Evolutionary conservation across 352 stramenopile species (phyloP).

Genomic region (Pythium coloratum): DNA sequence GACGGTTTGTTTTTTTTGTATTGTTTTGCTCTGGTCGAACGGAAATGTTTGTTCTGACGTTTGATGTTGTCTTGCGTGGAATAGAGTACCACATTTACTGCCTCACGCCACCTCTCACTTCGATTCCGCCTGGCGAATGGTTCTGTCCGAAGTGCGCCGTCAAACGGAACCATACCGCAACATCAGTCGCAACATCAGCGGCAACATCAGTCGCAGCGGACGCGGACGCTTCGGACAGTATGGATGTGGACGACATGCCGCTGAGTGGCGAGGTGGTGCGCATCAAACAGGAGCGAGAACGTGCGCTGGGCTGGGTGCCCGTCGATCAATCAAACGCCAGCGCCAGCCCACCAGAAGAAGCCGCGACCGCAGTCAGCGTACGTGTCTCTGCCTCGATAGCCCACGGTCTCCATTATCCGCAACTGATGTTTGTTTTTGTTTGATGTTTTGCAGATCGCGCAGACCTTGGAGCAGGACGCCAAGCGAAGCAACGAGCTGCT

Average conservation of each 20-base stretch:
- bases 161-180: neutral
- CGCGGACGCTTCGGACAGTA: constrained; percentile 2
- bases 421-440: too few relatives aligned
- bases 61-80: neutral
- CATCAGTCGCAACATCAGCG: neutral
- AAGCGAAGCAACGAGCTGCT: constrained; percentile 54
- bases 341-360: neutral
- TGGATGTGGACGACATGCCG: constrained; percentile 21
- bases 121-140: constrained; percentile 52
- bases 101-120: constrained; percentile 43
- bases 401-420: too few relatives aligned
- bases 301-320: neutral
- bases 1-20: constrained; percentile 24
- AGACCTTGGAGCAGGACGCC: constrained; percentile 42
- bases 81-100: constrained; percentile 66
- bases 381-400: neutral
- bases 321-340: neutral
- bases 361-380: constrained; percentile 21
- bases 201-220: neutral
- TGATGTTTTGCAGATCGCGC: constrained; percentile 33
- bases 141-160: constrained; percentile 49
- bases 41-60: neutral
- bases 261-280: constrained; percentile 4
- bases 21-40: neutral
- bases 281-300: constrained; percentile 18